Base-by-base conservation (phyloP, 306 rosid genomes). In the Casuarina glauca region DNA sequence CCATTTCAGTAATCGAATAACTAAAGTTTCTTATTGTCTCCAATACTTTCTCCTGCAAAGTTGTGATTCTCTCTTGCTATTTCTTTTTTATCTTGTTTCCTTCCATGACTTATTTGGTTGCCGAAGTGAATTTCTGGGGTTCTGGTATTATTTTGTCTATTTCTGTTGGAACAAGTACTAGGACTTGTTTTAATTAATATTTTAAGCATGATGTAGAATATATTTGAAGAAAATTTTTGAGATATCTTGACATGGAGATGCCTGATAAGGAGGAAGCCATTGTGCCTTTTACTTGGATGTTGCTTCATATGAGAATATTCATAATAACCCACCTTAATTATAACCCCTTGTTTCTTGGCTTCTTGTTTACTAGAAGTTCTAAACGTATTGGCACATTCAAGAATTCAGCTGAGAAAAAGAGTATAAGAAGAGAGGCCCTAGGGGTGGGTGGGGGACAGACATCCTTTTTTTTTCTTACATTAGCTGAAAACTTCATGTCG, bases 381-480 rank as follows among this genome's bases (percentile, higher is more conserved):
- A 8, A 50, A 50, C 13, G n/a, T 50, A 15, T 50, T 19, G 7
- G 1, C 60, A 53, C 8, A 61, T 35, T 35, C 43, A 35, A 61
- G 68, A 61, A 42, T 44, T 63, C 46, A 63, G 69, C 46, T 38
- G 44, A 63, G 61, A 35, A 63, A 26, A 36, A 63, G 69, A 63
- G 19, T 63, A 45, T 13, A 36, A 63, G 44, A 11, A 38, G 11
- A 3, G n/a, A 38, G 69, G 5, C 8, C 19, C 69, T 36, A 5
- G 69, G 45, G 69, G 10, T 2, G 41, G 41, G 4, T 38, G 3
- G 45, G 19, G 26, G 46, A 13, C 20, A 38, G 46, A 7, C 45
- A 16, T 1, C 20, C 9, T 38, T 19, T 63, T 63, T 63, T 63
- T 26, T 54, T 54, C 61, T 17, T 54, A 54, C n/a, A n/a, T 54